phyloP scores from a whole-genome alignment of 129 eudicot genomes.

The Rutidosis leptorrhynchoides region DNA sequence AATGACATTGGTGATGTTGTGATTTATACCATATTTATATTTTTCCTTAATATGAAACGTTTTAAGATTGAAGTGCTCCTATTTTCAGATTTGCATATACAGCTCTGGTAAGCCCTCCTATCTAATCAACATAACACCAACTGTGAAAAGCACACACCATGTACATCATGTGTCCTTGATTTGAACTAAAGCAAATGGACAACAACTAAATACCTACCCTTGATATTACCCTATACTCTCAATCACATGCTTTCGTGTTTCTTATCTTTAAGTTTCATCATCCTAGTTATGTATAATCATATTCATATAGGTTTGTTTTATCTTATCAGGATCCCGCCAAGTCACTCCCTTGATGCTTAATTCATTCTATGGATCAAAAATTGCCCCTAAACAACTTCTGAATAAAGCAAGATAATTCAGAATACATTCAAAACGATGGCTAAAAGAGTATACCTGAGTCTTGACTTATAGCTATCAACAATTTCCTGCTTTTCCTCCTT shows the following conservation, averaged over 20 bases:
- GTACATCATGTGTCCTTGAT: background rate
- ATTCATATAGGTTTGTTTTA: background rate
- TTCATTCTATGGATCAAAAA: background rate
- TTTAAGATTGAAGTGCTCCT: background rate
- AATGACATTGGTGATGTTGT: background rate
- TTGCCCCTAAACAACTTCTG: background rate
- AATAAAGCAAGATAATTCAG: background rate
- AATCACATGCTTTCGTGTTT: background rate
- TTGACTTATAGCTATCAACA: slow-evolving; percentile 67
- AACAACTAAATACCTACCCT: background rate
- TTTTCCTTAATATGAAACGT: background rate
- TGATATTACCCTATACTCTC: background rate
- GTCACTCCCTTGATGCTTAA: background rate
- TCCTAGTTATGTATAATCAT: background rate
- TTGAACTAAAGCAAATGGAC: background rate
- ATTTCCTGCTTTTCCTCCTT: slow-evolving; percentile 80
- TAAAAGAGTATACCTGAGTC: slow-evolving; percentile 49
- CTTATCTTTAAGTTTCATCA: background rate
- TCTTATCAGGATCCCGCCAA: background rate
- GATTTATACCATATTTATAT: background rate
- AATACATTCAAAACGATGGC: slow-evolving; percentile 3
- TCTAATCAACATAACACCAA: background rate
- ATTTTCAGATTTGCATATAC: background rate
- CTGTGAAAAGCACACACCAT: background rate
- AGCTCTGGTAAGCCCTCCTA: background rate